phyloP scores from a whole-genome alignment of 2,329 filamentous ascomycete genomes.

The Dactylonectria macrodidyma region DNA sequence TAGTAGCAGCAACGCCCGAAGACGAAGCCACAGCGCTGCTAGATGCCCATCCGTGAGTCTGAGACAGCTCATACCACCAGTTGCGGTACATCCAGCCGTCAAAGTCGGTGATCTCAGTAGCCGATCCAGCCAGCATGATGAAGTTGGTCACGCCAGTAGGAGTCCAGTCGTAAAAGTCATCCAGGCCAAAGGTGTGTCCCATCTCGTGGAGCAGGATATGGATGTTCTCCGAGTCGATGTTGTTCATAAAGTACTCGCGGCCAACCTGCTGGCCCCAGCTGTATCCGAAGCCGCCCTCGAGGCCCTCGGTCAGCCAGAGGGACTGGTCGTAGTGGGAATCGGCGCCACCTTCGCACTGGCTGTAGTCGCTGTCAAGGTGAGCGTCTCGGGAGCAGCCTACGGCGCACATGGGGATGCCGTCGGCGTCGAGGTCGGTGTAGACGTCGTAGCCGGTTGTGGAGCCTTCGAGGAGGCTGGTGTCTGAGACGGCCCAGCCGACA shows the following conservation, averaged over 20 bases:
- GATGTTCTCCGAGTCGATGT: constrained; percentile 54
- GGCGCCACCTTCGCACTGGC: constrained; percentile 51
- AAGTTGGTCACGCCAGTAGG: constrained; percentile 59
- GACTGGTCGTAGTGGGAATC: constrained; percentile 59
- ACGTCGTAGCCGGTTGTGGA: constrained; percentile 54
- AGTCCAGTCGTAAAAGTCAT: constrained; percentile 61
- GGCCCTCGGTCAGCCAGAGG: constrained; percentile 62
- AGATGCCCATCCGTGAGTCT: constrained; percentile 43
- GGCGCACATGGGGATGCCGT: constrained; percentile 58
- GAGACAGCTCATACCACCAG: constrained; percentile 58
- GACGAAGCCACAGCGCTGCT: constrained; percentile 3
- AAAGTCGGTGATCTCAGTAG: constrained; percentile 60
- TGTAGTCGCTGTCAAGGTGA: constrained; percentile 59
- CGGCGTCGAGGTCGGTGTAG: constrained; percentile 57
- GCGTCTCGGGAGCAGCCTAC: constrained; percentile 58
- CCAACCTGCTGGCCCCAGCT: constrained; percentile 63
- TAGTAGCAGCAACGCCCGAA: constrained; percentile 1
- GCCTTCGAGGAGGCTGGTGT: constrained; percentile 55
- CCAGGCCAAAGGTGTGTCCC: constrained; percentile 60
- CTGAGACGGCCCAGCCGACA: constrained; percentile 59
- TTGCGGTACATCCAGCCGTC: constrained; percentile 65
- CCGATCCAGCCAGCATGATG: constrained; percentile 61
- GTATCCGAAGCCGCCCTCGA: constrained; percentile 59
- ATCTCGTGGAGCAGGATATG: constrained; percentile 64
- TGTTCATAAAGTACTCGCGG: constrained; percentile 60